Conservation (phyloP, 768 basidiomycete species). For the Suillus subalutaceus region DNA sequence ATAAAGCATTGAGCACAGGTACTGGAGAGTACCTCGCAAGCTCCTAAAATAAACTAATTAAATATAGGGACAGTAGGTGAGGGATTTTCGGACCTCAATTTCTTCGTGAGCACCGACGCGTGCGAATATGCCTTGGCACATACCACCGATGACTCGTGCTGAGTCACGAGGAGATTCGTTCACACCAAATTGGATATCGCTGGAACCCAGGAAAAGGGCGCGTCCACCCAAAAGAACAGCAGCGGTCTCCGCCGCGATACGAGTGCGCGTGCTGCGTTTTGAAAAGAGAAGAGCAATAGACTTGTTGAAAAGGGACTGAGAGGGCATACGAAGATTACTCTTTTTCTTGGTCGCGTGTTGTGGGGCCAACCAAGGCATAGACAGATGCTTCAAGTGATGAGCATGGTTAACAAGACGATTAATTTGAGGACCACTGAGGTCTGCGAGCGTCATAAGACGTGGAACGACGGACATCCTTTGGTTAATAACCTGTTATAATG, state of each 20-base stretch:
- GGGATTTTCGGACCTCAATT: constrained; percentile 68
- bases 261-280: constrained; percentile 92
- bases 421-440: constrained; percentile 80
- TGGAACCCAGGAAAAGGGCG: constrained; percentile 84
- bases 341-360: constrained; percentile 36
- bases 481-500: background rate
- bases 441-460: constrained; percentile 87
- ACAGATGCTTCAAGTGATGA: constrained; percentile 59
- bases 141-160: constrained; percentile 86
- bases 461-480: constrained; percentile 43
- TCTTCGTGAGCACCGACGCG: constrained; percentile 92
- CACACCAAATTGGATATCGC: constrained; percentile 95
- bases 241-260: constrained; percentile 86
- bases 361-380: constrained; percentile 70
- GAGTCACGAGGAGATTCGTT: constrained; percentile 89
- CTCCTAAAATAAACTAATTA: constrained; percentile 54
- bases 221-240: constrained; percentile 80
- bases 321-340: constrained; percentile 56
- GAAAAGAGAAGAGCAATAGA: constrained; percentile 89
- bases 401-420: constrained; percentile 65
- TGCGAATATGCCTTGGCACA: constrained; percentile 97
- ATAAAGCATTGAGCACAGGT: constrained; percentile 95
- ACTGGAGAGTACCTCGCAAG: constrained; percentile 88
- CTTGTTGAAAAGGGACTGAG: constrained; percentile 79
- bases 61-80: constrained; percentile 4